Percentiles rank a stretch among this genome's conserved stretches.
These are phyloP conservation scores for Penicillium canescens DNA, from an alignment of 495 filamentous ascomycete species.

Conservation along the genomic window DNA sequence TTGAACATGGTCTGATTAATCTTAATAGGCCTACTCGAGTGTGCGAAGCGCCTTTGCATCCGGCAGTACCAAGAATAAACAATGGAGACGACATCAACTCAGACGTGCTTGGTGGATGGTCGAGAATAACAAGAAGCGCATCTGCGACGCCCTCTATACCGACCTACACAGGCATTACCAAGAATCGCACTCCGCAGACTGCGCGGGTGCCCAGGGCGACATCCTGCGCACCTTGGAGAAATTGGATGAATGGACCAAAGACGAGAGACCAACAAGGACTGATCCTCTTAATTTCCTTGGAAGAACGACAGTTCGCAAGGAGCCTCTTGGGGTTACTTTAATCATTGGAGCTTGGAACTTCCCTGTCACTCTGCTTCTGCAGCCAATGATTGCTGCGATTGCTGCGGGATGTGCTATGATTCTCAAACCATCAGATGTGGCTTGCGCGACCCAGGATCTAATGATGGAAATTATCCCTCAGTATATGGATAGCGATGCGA, in stretches of 20 bases:
- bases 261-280: conserved; percentile 65
- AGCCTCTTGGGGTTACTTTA: conserved; percentile 76
- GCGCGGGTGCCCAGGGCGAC: conserved; percentile 66
- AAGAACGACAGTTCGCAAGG: conserved; percentile 72
- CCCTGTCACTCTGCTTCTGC: conserved; percentile 69
- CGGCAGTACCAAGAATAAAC: conserved; percentile 37
- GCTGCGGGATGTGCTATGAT: conserved; percentile 80
- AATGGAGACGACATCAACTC: conserved; percentile 46
- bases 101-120: conserved; percentile 55
- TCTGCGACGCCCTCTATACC: conserved; percentile 64
- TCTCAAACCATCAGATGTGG: conserved; percentile 80
- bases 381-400: conserved; percentile 81
- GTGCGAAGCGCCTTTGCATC: conserved; percentile 30
- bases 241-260: conserved; percentile 71
- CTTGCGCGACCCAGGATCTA: conserved; percentile 66
- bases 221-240: conserved; percentile 69
- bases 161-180: conserved; percentile 71
- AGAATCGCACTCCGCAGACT: conserved; percentile 66
- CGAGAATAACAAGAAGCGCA: conserved; percentile 64
- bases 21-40: conserved; percentile 22
- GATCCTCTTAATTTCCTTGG: conserved; percentile 57
- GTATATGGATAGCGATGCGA: conserved; percentile 66
- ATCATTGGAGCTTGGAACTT: conserved; percentile 93
- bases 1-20: neutral
- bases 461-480: conserved; percentile 70